Base-by-base conservation (phyloP, 352 stramenopile genomes). In the Pythium biforme region DNA sequence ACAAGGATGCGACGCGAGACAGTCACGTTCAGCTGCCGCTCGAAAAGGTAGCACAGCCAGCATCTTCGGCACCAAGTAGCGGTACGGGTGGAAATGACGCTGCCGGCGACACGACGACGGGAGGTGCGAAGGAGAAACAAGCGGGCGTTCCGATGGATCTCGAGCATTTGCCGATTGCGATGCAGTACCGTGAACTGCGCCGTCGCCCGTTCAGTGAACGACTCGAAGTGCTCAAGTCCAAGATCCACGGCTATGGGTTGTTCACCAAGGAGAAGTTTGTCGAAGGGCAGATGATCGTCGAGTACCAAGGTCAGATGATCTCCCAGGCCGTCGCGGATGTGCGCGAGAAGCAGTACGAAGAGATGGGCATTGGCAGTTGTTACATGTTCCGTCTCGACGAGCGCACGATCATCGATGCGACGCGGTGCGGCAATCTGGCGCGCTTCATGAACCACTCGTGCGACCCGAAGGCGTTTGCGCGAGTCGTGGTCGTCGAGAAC, bases 381-480 rank as follows among this genome's bases (percentile, higher is more conserved):
- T 99, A 99, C 77, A 98, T 99, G 89, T 99, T 99, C 75, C 89
- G 94, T n/a, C 59, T 98, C 29, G 94, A 99, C 66, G 81, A 95
- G 48, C 79, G 91, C n/a, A 88, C 83, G 15, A 98, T 99, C 64
- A 96, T 99, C 29, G 95, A 99, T 58, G 94, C 95, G 1, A 99
- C 95, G 15, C 86, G 81, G 12, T 93, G 83, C 51, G 95, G 95
- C 14, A 97, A 96, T 53, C 79, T 98, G 56, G 94, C 92, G n/a
- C 83, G 94, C 1, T 98, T 98, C 59, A 98, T 98, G 77, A 99
- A 99, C 72, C 95, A 99, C 66, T 97, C 87, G 53, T 99, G 95
- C 66, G 79, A 96, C 47, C 89, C 93, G 0, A 98, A 98, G 72
- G 92, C 92, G 14, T 98, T 97, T 61, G 93, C 94, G n/a, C 92